phyloP scores from a whole-genome alignment of 108 stramenopile species.

The Schizochytrium sp. region DNA sequence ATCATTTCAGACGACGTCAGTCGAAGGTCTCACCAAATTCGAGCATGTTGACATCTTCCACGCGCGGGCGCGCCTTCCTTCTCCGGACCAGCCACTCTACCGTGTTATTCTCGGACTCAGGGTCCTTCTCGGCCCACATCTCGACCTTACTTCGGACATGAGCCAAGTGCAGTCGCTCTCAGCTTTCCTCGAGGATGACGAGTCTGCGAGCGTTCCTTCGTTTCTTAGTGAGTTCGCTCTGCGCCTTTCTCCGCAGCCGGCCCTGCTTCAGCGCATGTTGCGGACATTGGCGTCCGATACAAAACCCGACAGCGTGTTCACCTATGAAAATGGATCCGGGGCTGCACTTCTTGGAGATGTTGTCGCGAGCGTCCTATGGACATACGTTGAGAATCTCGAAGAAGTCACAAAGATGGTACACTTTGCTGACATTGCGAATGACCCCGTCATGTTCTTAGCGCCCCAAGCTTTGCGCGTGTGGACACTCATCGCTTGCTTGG shows the following conservation, averaged over 20 bases:
- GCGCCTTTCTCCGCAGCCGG: background rate
- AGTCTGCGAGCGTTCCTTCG: background rate
- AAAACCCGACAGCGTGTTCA: background rate
- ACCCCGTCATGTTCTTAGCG: background rate
- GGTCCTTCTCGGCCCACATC: background rate
- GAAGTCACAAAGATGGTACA: background rate
- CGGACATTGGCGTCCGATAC: background rate
- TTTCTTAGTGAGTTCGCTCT: slow-evolving; percentile 20
- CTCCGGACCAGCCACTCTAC: background rate
- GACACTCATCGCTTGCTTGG: background rate
- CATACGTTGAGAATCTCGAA: background rate
- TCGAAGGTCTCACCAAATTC: background rate
- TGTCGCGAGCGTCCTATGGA: background rate
- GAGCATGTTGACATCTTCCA: background rate
- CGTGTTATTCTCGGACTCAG: background rate
- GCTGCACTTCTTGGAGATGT: background rate
- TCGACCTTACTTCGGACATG: background rate
- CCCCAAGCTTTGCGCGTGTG: background rate
- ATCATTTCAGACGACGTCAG: background rate
- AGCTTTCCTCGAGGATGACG: background rate
- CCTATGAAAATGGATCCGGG: background rate
- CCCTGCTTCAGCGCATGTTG: slow-evolving; percentile 9
- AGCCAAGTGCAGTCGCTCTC: background rate
- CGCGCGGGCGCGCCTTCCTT: slow-evolving; percentile 10
- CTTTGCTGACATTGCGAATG: background rate